Base-by-base conservation (phyloP, 495 filamentous ascomycete species). In the Chaetomidium leptoderma region DNA sequence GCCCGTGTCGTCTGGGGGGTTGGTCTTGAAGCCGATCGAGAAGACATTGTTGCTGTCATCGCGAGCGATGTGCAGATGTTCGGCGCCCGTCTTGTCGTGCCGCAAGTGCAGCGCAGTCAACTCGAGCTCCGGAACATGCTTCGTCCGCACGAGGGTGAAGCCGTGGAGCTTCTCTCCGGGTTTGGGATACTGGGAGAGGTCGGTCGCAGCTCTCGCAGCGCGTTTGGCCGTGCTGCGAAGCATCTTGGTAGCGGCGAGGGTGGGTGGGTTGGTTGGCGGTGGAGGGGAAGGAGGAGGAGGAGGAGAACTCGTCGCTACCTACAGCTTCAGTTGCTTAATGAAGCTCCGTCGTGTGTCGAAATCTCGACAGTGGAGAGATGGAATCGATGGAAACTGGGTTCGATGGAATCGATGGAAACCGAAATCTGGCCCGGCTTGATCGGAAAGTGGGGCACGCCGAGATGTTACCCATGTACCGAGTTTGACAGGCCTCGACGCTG, bases 41-140 rank as follows among this genome's bases (percentile, higher is more conserved):
- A 98, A 98, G 59, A 97, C 95, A 88, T 97, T 98, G 73, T 98
- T 98, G 76, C 87, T 86, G 69, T 98, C 93, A 44, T 97, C 90
- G 54, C 91, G 80, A 0, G 89, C 93, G 60, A 98, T 83, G 76
- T 98, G 93, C 29, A 98, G 83, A 67, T 97, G 95, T 56, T 98
- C 90, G 19, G 93, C 92, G 55, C 91, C 88, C 6, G 93, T 98
- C 75, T 89, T 90, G 72, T 96, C 87, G 69, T 98, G 93, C 58
- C 84, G 85, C 61, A 97, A 77, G 57, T 93, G 88, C 36, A 97
- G 72, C 4, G 95, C 95, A 3, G 92, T 92, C 54, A 98, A 73
- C 69, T 97, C 91, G 30, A 97, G 79, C 72, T 97, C 95, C 2
- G 95, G 91, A 1, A 97, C 89, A 73, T 92, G 86, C 74, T 97